Percentiles rank a stretch among this genome's conserved stretches.
These are phyloP conservation scores for Cruciata laevipes DNA, from an alignment of 257 asterid genomes.

Conservation along the genomic window DNA sequence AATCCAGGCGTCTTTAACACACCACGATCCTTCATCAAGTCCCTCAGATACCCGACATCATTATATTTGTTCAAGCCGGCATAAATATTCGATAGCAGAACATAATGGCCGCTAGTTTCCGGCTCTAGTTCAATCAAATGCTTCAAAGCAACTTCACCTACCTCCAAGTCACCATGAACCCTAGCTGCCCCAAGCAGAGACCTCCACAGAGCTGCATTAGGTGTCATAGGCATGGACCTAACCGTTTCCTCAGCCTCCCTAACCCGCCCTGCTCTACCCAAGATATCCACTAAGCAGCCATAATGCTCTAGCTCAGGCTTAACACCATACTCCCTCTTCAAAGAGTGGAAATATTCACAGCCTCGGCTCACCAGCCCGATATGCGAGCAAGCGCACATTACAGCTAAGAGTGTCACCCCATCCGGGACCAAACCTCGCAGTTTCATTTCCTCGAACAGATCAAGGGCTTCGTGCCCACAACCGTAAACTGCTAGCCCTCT, in stretches of 20 bases:
- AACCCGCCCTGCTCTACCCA: slow-evolving; percentile 58
- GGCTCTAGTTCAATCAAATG: slow-evolving; percentile 44
- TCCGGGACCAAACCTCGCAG: slow-evolving; percentile 35
- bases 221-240: slow-evolving; percentile 44
- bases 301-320: slow-evolving; percentile 62
- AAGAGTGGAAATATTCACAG: slow-evolving; percentile 35
- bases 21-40: slow-evolving; percentile 47
- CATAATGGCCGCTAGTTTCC: slow-evolving; percentile 53
- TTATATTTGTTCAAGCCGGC: slow-evolving; percentile 54
- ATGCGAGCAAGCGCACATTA: slow-evolving; percentile 66
- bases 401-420: slow-evolving; percentile 43
- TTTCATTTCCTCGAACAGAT: slow-evolving; percentile 43
- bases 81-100: slow-evolving; percentile 58
- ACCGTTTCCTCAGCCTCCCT: slow-evolving; percentile 44
- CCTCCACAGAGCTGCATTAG: slow-evolving; percentile 52
- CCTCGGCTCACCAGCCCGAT: slow-evolving; percentile 62
- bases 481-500: slow-evolving; percentile 67
- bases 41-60: slow-evolving; percentile 40
- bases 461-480: slow-evolving; percentile 43
- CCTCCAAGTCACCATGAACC: slow-evolving; percentile 45
- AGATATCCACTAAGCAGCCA: slow-evolving; percentile 58
- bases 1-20: slow-evolving; percentile 52
- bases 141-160: slow-evolving; percentile 44
- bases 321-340: slow-evolving; percentile 35
- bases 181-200: slow-evolving; percentile 59